Evolutionary conservation across 164 flowering plant genomes (phyloP).

Genomic region (Akebia trifoliata): DNA sequence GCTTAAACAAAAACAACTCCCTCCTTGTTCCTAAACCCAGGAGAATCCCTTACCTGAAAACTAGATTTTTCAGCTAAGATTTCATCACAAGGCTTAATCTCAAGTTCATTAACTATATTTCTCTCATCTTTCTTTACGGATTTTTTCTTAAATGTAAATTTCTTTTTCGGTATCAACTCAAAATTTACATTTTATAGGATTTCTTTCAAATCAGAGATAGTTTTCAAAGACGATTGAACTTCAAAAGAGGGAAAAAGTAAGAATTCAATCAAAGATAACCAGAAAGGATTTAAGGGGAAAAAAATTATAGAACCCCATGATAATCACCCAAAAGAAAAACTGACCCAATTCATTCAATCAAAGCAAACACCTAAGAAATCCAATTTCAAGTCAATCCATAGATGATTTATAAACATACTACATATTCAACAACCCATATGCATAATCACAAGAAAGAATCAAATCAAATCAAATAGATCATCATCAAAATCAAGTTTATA

Average conservation of each 20-base stretch:
- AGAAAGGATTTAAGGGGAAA: too few species aligned
- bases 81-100: conserved; percentile 2
- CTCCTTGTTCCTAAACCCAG: conserved; percentile 49
- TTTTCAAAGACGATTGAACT: conserved; percentile 64
- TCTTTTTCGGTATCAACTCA: conserved; percentile 63
- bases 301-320: too few species aligned
- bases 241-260: conserved; percentile 80
- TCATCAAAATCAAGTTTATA: too few species aligned
- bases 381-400: too few species aligned
- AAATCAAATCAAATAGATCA: too few species aligned
- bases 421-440: too few species aligned
- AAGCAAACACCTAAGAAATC: too few species aligned
- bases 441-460: too few species aligned
- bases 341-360: too few species aligned
- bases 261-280: too few species aligned
- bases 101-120: conserved; percentile 6
- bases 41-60: conserved; percentile 36
- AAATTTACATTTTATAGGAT: conserved; percentile 34
- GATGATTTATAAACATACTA: too few species aligned
- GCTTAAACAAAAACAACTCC: conserved; percentile 41
- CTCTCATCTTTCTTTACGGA: conserved; percentile 23
- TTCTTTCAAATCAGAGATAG: conserved; percentile 57
- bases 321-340: too few species aligned
- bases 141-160: conserved; percentile 66
- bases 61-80: conserved; percentile 7